Evolutionary conservation across 2,329 filamentous ascomycete genomes (phyloP).

Genomic region (Penicillium vulpinum): DNA sequence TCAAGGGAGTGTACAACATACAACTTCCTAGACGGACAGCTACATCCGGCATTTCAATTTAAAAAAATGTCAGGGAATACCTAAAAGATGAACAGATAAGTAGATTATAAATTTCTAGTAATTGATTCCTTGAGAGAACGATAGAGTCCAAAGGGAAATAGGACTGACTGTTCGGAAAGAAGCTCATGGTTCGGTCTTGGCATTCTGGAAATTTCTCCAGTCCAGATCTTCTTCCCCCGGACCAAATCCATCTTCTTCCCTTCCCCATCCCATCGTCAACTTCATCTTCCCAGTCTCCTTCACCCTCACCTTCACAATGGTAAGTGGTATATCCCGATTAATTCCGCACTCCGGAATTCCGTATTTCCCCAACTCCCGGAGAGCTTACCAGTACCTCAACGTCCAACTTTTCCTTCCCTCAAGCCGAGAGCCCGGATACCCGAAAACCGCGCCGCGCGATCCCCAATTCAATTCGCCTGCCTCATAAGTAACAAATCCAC

Average conservation of each 20-base stretch:
- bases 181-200: constrained; percentile 38
- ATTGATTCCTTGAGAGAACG: not conserved
- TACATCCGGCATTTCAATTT: not conserved
- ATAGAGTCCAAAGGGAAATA: not conserved
- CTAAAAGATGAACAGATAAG: not conserved
- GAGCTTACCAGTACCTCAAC: not conserved
- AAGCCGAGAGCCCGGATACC: constrained; percentile 8
- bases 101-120: not conserved
- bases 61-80: not conserved
- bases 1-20: not conserved
- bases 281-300: constrained; percentile 17
- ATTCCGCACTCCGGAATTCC: not conserved
- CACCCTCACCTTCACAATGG: constrained; percentile 24
- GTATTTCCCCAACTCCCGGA: not conserved
- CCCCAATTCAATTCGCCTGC: not conserved
- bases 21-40: not conserved
- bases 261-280: constrained; percentile 34
- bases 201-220: constrained; percentile 49
- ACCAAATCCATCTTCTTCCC: constrained; percentile 28
- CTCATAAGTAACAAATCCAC: not conserved
- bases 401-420: constrained; percentile 9
- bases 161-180: constrained; percentile 30
- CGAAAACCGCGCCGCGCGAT: constrained; percentile 7
- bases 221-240: constrained; percentile 37
- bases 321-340: constrained; percentile 14